Base-by-base conservation (phyloP, 2,329 filamentous ascomycete species). In the Fusarium sublunatum region DNA sequence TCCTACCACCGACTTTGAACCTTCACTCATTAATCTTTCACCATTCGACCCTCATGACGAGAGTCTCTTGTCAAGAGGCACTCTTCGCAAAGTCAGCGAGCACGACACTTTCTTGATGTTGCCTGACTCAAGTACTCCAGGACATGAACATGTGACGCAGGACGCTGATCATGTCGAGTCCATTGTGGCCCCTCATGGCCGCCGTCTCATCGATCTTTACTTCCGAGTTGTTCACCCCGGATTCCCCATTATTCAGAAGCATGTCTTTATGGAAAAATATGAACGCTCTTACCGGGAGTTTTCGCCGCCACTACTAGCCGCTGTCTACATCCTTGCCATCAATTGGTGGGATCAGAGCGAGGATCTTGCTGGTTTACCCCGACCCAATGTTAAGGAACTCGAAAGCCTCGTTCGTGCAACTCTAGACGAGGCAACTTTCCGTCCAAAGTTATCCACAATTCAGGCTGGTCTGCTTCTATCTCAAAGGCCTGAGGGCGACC, bases 271-370 rank as follows among this genome's bases (percentile, higher is more conserved):
- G 61, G 90, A 93, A 74, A 90, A 91, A 71, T 92, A 93, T 77
- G 86, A 88, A 44, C 85, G 87, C 67, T 88, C 88, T 38, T 86
- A 91, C 69, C 85, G 86, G 50, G 88, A 91, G 66, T 91, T 94
- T 71, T 89, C 91, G 12, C 91, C 92, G 2, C 86, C 90, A 10
- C 79, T 95, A 25, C 81, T 96, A 13, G 91, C 91, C 29, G 91
- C 91, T 49, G 88, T 96, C 69, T 95, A 96, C 71, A 87, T 96
- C 24, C 80, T 97, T 24, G 91, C 93, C 8, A 85, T 96, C 70
- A 93, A 94, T 74, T 96, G 93, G 88, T 95, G 93, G 88, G 87
- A 92, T 47, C 84, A 91, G 61, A 89, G 88, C 61, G 84, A 88
- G 15, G 85, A 87, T 22, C 82, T 94, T 24, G 84, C 87, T 35